Base-by-base conservation (phyloP, 2,329 filamentous ascomycete species). In the Periconia macrospinosa region DNA sequence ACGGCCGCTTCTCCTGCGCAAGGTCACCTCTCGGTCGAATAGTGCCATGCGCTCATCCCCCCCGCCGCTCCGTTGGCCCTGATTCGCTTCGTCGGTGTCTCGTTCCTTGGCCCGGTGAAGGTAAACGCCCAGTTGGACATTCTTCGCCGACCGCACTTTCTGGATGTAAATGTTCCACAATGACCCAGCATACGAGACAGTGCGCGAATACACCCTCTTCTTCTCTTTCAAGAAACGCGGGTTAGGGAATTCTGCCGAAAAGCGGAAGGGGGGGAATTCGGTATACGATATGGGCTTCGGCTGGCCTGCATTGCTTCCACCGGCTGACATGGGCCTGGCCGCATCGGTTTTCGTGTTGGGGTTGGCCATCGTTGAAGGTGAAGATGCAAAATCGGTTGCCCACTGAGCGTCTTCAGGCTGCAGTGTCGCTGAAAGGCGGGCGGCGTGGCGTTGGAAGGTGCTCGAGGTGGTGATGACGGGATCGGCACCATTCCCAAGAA, bases 81-180 rank as follows among this genome's bases (percentile, higher is more conserved):
- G 69, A 6, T 73, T 55, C n/a, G 67, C 58, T 48, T 81, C 78
- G 44, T 79, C 78, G 0, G 73, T 74, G 50, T 84, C 80, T 20
- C 78, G 75, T 54, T 84, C 82, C 60, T 84, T 84, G 6, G 81
- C 82, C 42, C 82, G 79, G 60, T 85, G 82, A 3, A 85, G 73
- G 56, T 85, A 85, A 6, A 85, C 82, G 14, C 82, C 83, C 1
- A 85, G 74, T 60, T 85, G 82, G 11, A 81, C 79, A 49, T 78
- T 81, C 58, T 83, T 83, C 1, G 77, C 75, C 0, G 79, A 81
- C 9, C 79, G 77, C 2, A 84, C 79, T 55, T 84, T 83, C 60
- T 85, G 83, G 11, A 85, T 83, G 65, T 85, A 85, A n/a, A 85
- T 81, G 58, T 85, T 85, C 83, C 83, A 85, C 15, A 83, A 69